Conservation (phyloP, 169 alveolate genomes). For the Amoebophrya sp. region DNA sequence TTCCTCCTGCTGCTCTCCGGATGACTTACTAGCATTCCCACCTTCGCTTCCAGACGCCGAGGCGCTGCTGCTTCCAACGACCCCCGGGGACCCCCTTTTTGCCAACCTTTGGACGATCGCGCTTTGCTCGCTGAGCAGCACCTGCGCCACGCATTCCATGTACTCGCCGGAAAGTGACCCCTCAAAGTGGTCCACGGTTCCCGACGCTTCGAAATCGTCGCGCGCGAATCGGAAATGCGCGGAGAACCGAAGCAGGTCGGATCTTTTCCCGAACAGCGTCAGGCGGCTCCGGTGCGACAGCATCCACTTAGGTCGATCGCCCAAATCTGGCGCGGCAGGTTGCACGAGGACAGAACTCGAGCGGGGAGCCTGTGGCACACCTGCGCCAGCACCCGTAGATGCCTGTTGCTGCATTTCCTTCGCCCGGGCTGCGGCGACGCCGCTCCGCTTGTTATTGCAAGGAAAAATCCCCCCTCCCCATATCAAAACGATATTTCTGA, state of each 20-base stretch:
- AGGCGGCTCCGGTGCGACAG: neutral
- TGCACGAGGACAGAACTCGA: too few species aligned
- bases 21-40: too few species aligned
- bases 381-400: too few species aligned
- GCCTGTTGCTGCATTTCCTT: neutral
- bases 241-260: neutral
- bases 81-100: too few species aligned
- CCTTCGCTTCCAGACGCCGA: too few species aligned
- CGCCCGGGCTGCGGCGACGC: neutral
- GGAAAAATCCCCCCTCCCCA: too few species aligned
- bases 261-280: neutral
- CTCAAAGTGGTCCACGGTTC: neutral
- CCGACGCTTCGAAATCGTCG: neutral
- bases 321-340: too few species aligned
- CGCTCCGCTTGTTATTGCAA: neutral
- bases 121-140: neutral
- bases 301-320: neutral
- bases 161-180: neutral
- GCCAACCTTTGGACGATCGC: neutral
- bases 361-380: too few species aligned
- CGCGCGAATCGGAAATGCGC: constrained; percentile 21
- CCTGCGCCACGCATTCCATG: neutral
- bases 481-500: too few species aligned
- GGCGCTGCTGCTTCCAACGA: too few species aligned
- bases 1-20: too few species aligned